Conservation (phyloP, 345 rosid species). For the Pugionium cornutum region DNA sequence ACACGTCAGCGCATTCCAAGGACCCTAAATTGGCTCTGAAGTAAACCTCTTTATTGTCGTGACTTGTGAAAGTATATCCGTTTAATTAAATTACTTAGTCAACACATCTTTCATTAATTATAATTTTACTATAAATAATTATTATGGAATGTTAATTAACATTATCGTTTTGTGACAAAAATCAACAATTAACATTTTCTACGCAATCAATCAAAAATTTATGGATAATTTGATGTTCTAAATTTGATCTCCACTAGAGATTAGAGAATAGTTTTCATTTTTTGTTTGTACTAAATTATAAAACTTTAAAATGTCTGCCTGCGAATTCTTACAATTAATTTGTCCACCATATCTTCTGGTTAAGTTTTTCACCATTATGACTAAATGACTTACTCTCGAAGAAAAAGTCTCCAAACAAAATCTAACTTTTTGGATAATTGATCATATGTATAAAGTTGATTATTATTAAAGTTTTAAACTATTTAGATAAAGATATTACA, state of each 20-base stretch:
- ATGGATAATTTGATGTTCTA: background rate
- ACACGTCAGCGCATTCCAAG: slow-evolving; percentile 27
- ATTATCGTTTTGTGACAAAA: slow-evolving; percentile 4
- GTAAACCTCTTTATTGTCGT: slow-evolving; percentile 33
- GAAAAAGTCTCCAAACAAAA: slow-evolving; percentile 21
- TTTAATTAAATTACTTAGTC: slow-evolving; percentile 11
- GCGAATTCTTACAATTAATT: background rate
- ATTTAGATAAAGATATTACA: background rate
- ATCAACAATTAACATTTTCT: background rate
- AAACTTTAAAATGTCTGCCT: background rate
- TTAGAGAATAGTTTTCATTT: background rate
- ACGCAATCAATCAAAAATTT: background rate
- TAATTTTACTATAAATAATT: background rate
- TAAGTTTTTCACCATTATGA: background rate
- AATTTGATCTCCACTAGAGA: background rate
- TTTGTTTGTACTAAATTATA: background rate
- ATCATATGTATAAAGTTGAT: background rate
- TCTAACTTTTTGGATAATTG: slow-evolving; percentile 5
- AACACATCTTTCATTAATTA: slow-evolving; percentile 5
- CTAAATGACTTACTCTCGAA: background rate
- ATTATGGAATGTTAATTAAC: slow-evolving; percentile 8
- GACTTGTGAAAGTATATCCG: slow-evolving; percentile 1
- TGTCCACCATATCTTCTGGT: background rate
- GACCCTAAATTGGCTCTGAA: slow-evolving; percentile 24
- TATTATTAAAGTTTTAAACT: background rate